phyloP scores from a whole-genome alignment of 495 filamentous ascomycete species.

The Cercophora sp. region DNA sequence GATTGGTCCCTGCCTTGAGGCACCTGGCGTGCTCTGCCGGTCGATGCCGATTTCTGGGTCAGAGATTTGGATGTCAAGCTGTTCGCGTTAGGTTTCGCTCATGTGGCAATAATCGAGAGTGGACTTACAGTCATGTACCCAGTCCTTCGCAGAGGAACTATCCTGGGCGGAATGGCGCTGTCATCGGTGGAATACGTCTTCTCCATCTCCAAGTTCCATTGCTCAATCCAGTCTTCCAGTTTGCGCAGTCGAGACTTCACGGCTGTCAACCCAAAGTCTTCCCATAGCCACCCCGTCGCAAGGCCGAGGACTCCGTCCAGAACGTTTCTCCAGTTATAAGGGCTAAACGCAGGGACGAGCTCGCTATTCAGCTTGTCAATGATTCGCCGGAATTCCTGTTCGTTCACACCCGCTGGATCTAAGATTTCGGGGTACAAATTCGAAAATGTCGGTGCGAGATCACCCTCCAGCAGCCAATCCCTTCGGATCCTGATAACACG shows the following conservation, averaged over 20 bases:
- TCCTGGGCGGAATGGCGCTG: constrained; percentile 56
- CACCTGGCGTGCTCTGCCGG: constrained; percentile 27
- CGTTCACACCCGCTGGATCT: constrained; percentile 72
- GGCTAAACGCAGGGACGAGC: constrained; percentile 68
- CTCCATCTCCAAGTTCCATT: constrained; percentile 69
- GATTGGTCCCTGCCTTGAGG: constrained; percentile 13
- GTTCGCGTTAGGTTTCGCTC: constrained; percentile 5
- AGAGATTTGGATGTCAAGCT: constrained; percentile 37
- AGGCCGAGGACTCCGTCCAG: constrained; percentile 72
- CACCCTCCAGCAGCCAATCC: constrained; percentile 86
- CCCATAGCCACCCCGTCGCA: constrained; percentile 87
- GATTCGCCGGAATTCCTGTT: constrained; percentile 76
- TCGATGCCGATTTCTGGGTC: constrained; percentile 34
- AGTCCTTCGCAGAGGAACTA: constrained; percentile 73
- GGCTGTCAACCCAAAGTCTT: constrained; percentile 72
- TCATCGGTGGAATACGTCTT: constrained; percentile 48
- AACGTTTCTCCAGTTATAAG: constrained; percentile 65
- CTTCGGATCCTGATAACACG: constrained; percentile 85
- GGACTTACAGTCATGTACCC: constrained; percentile 77
- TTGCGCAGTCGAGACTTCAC: constrained; percentile 63
- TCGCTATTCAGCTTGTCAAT: constrained; percentile 72
- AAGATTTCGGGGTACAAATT: constrained; percentile 95
- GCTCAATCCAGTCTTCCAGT: constrained; percentile 73
- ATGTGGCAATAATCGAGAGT: not conserved
- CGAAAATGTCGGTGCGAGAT: constrained; percentile 88